Conservation (phyloP, 2,329 filamentous ascomycete species). For the Verticillium albo-atrum region DNA sequence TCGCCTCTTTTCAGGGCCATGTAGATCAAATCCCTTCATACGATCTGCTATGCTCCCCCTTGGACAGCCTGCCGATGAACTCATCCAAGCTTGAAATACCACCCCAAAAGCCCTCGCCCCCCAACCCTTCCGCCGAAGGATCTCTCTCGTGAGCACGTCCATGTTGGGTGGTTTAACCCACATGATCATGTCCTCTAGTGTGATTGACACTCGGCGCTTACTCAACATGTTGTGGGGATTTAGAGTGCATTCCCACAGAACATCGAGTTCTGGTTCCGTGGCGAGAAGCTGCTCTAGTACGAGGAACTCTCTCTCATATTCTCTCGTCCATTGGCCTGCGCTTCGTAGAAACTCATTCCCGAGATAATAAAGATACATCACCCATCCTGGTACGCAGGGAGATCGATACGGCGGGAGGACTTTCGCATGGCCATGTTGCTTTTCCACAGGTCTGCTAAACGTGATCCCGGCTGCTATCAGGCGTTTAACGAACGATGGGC, state of each 20-base stretch:
- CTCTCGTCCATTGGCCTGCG: too few species aligned
- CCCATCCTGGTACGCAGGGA: not conserved
- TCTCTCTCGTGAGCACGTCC: not conserved
- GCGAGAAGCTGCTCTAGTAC: not conserved
- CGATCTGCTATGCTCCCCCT: not conserved
- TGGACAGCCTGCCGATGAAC: not conserved
- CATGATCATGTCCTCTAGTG: not conserved
- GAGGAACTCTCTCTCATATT: not conserved
- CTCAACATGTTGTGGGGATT: too few species aligned
- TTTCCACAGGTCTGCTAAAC: not conserved
- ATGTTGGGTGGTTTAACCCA: not conserved
- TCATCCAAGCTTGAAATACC: not conserved
- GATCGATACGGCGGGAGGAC: rapidly evolving
- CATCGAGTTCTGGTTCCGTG: not conserved
- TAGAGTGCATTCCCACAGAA: not conserved
- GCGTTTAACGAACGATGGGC: not conserved
- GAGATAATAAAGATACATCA: not conserved
- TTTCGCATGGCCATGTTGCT: too few species aligned
- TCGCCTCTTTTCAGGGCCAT: not conserved
- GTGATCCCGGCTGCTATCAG: not conserved
- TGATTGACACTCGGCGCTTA: not conserved
- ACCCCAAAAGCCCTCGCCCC: too few species aligned
- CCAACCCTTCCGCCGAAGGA: not conserved
- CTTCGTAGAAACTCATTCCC: not conserved
- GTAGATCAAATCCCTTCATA: not conserved